Percentiles rank a stretch among this genome's conserved stretches.
Evolutionary conservation across 2,329 filamentous ascomycete species (phyloP).

Genomic region (Daldinia sp.): DNA sequence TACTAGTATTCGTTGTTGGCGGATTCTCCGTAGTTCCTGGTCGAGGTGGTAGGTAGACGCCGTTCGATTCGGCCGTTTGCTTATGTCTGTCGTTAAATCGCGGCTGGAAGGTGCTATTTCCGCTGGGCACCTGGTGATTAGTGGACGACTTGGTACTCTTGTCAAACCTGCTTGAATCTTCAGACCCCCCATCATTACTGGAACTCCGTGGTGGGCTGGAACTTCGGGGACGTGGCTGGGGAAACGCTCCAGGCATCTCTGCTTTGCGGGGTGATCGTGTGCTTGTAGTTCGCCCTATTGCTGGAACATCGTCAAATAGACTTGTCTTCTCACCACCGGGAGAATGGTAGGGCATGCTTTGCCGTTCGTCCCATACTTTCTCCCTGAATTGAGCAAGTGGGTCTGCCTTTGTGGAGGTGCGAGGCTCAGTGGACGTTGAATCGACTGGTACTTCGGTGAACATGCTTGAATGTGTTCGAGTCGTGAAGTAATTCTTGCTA

Average conservation of each 20-base stretch:
- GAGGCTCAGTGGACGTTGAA: conserved; percentile 27
- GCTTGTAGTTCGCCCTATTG: conserved; percentile 61
- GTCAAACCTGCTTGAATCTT: conserved; percentile 42
- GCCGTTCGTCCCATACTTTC: conserved; percentile 60
- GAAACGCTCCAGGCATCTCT: conserved; percentile 47
- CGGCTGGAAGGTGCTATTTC: conserved; percentile 30
- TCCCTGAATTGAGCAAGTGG: conserved; percentile 63
- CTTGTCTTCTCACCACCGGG: conserved; percentile 70
- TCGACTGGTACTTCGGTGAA: conserved; percentile 48
- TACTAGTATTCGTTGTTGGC: conserved; percentile 31
- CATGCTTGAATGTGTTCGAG: conserved; percentile 48
- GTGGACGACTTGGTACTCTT: conserved; percentile 25
- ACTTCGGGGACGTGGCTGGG: conserved; percentile 46
- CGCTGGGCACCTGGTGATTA: conserved; percentile 26
- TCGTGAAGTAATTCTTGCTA: conserved; percentile 64
- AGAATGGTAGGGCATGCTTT: conserved; percentile 68
- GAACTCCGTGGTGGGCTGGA: conserved; percentile 48
- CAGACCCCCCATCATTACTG: conserved; percentile 48
- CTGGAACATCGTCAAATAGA: conserved; percentile 62
- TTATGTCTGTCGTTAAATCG: conserved; percentile 43
- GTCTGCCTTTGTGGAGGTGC: conserved; percentile 53
- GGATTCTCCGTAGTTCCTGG: conserved; percentile 30
- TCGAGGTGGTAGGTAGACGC: conserved; percentile 33
- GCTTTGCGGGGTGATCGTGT: conserved; percentile 53
- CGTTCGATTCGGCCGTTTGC: conserved; percentile 32